Conservation (phyloP, 306 rosid species). For the Lupinus albus region DNA sequence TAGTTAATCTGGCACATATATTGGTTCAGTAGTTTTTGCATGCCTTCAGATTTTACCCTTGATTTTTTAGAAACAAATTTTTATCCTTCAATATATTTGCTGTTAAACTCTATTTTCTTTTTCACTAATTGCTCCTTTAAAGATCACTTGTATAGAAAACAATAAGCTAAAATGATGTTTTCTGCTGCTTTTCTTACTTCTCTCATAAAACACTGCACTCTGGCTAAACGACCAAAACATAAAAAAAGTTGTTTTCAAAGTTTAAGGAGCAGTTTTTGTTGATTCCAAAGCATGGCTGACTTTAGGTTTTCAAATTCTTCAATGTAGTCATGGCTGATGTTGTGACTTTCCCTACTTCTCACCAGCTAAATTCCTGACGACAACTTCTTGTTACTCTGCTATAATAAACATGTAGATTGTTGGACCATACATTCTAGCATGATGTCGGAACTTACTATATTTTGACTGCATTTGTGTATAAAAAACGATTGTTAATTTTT, state of each 20-base stretch:
- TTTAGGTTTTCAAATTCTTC: conserved; percentile 11
- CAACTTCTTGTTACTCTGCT: conserved; percentile 1
- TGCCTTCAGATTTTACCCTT: neutral
- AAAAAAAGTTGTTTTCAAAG: neutral
- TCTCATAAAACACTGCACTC: neutral
- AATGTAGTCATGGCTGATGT: neutral
- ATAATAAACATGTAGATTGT: neutral
- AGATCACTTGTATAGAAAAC: neutral
- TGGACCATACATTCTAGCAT: conserved; percentile 3
- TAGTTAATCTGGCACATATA: neutral
- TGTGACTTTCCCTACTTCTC: neutral
- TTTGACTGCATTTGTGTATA: conserved; percentile 1
- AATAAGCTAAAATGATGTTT: neutral
- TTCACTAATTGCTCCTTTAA: neutral
- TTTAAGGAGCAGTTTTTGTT: neutral
- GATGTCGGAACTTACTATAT: neutral
- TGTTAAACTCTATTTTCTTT: neutral
- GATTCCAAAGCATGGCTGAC: neutral
- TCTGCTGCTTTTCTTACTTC: neutral
- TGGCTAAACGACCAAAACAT: neutral
- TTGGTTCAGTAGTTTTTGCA: neutral
- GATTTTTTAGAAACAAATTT: neutral
- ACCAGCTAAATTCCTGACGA: neutral
- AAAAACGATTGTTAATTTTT: neutral
- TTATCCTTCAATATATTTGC: neutral